Conservation (phyloP, 306 rosid species). For the Morella rubra region DNA sequence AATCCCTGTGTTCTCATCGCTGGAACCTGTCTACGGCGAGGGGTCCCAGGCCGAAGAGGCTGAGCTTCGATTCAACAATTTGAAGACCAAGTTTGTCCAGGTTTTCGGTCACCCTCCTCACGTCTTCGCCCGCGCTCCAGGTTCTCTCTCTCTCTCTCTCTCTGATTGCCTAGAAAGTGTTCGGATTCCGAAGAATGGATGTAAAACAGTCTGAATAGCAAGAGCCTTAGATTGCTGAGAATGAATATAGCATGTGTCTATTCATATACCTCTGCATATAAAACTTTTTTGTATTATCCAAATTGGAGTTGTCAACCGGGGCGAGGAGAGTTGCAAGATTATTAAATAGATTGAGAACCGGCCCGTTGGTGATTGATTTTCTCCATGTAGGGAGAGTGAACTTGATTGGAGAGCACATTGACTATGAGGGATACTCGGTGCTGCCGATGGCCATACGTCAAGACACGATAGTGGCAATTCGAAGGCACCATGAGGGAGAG, state of each 20-base stretch:
- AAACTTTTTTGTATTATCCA: too few relatives aligned
- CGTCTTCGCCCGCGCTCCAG: constrained; percentile 91
- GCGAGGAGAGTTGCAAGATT: neutral
- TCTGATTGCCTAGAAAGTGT: neutral
- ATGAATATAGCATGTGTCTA: neutral
- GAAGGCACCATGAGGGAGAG: constrained; percentile 45
- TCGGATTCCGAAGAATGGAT: neutral
- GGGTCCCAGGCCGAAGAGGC: constrained; percentile 85
- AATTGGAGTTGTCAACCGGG: too few relatives aligned
- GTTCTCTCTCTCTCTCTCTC: constrained; percentile 25
- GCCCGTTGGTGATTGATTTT: neutral
- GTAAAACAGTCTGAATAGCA: neutral
- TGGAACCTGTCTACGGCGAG: constrained; percentile 65
- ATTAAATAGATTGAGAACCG: neutral
- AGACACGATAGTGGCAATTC: constrained; percentile 80
- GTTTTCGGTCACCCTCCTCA: constrained; percentile 63
- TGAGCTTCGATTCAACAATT: constrained; percentile 57
- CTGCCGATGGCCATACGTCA: constrained; percentile 98
- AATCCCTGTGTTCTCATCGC: constrained; percentile 58
- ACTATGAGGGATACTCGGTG: constrained; percentile 94
- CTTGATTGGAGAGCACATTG: constrained; percentile 97
- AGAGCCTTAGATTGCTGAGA: neutral
- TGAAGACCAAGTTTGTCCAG: constrained; percentile 59
- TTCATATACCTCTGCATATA: neutral
- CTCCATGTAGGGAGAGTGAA: constrained; percentile 84